These are phyloP conservation scores for Stephania cephalantha DNA, from an alignment of 164 flowering plant genomes.

Conservation along the genomic window DNA sequence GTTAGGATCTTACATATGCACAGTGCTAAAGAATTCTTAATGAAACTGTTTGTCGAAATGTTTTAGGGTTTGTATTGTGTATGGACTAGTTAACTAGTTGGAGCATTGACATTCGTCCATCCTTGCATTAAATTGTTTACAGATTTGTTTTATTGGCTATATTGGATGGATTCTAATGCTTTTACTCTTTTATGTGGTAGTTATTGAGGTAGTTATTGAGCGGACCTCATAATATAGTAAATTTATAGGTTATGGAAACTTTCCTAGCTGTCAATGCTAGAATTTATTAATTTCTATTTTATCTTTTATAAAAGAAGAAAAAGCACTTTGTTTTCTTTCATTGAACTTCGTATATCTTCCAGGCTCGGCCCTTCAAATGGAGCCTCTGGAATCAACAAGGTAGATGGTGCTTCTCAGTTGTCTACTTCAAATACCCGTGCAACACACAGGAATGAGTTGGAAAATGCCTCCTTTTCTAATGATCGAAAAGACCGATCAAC, in stretches of 20 bases:
- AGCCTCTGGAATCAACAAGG: conserved; percentile 36
- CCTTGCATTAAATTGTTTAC: neutral
- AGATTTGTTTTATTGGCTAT: neutral
- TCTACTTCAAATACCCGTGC: conserved; percentile 32
- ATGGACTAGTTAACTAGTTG: neutral
- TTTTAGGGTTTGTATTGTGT: neutral
- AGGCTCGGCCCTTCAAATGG: conserved; percentile 52
- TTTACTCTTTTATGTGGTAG: neutral
- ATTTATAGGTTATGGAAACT: neutral
- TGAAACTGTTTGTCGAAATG: neutral
- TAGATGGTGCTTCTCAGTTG: conserved; percentile 38
- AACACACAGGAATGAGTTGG: conserved; percentile 42
- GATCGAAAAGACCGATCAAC: conserved; percentile 34
- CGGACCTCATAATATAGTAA: neutral
- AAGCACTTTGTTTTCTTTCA: neutral
- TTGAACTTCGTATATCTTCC: conserved; percentile 19
- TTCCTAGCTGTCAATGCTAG: neutral
- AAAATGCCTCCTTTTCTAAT: conserved; percentile 33
- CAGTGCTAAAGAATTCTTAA: neutral
- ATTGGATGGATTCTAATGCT: neutral
- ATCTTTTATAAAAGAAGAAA: neutral
- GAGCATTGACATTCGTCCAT: neutral
- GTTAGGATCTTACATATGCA: neutral
- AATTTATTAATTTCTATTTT: neutral
- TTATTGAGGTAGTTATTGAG: neutral